Evolutionary conservation across 1,139 yeast genomes (phyloP), one percentile per base, ranked within the genome.

Genomic region (Kazachstania sp.): DNA sequence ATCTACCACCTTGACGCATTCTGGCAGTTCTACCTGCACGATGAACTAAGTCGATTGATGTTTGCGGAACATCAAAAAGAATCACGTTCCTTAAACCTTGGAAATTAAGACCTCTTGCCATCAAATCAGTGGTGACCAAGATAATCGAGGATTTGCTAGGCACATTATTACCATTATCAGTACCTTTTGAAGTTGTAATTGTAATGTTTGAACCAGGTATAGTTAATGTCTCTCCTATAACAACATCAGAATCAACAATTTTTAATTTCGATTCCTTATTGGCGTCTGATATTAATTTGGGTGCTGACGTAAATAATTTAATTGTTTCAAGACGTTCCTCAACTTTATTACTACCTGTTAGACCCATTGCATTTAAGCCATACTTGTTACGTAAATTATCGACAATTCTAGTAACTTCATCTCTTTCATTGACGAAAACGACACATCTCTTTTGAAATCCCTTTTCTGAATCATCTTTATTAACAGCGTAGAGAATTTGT

Each of bases 21-120:
- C 98, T 72, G 4, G 97, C 97, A 0, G 97, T 92, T 67, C 98
- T 77, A 2, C 98, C 98, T 4, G 88, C 83, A 52, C 98, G 72
- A 62, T 92, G 98, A 19, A 92, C 79, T 49, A 92, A 72, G 65
- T 90, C 98, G 29, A 86, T 83, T 0, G 97, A 78, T 9, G 84
- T 81, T 48, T 77, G 74, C 4, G 98, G 98, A 44, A 88, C 77
- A 60, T 92, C 97, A 70, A 83, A 83, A 45, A 92, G 69, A 36
- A 92, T 74, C 18, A 92, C 87, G 58, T 88, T 88, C 54, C 88
- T 77, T 38, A 92, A 80, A 18, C 86, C 85, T 50, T 77, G 75
- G 69, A 92, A 90, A 61, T 92, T 92, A 47, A 92, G 70, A 1
- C 98, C 98, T 59, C 98, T 73, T 1, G 97, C 94, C 54, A 86